phyloP scores from a whole-genome alignment of 1,284 basidiomycete genomes.

The Inonotus obliquus region DNA sequence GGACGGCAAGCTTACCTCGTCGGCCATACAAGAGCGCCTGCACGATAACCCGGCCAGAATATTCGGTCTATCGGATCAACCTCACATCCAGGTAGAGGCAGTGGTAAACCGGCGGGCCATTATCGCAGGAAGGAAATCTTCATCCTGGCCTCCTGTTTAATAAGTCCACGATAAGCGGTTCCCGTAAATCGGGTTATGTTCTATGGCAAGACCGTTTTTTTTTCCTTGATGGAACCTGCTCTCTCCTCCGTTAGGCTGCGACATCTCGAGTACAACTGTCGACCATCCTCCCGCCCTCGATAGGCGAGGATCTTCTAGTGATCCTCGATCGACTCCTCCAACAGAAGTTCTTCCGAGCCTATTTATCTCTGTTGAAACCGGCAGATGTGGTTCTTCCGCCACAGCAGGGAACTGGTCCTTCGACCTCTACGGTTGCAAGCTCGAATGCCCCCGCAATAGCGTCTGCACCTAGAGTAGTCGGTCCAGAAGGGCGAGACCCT shows the following conservation, averaged over 20 bases:
- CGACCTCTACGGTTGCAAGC: constrained; percentile 27
- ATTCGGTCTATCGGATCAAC: no score
- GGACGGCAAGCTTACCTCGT: constrained; percentile 76
- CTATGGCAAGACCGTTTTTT: constrained; percentile 89
- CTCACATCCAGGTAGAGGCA: no score
- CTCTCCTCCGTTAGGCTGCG: constrained; percentile 64
- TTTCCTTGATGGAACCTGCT: constrained; percentile 83
- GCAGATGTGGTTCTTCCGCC: constrained; percentile 18
- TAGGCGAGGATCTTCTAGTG: no score
- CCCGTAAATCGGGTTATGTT: constrained; percentile 90
- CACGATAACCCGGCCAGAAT: constrained; percentile 90
- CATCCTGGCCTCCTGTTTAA: constrained; percentile 86
- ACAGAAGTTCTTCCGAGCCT: no score
- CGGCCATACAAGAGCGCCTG: constrained; percentile 77
- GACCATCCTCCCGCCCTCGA: constrained; percentile 39
- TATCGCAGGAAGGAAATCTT: no score
- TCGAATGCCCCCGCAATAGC: constrained; percentile 33
- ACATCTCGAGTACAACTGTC: constrained; percentile 71
- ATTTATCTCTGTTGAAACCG: no score
- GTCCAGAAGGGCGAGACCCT: constrained; percentile 94
- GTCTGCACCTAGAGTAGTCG: no score
- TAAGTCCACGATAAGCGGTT: constrained; percentile 61
- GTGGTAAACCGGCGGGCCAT: no score
- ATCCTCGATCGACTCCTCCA: no score
- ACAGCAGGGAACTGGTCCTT: constrained; percentile 28